Percentiles rank a stretch among this genome's conserved stretches.
These are phyloP conservation scores for Exserohilum turcica DNA, from an alignment of 2,329 filamentous ascomycete species.

Conservation along the genomic window DNA sequence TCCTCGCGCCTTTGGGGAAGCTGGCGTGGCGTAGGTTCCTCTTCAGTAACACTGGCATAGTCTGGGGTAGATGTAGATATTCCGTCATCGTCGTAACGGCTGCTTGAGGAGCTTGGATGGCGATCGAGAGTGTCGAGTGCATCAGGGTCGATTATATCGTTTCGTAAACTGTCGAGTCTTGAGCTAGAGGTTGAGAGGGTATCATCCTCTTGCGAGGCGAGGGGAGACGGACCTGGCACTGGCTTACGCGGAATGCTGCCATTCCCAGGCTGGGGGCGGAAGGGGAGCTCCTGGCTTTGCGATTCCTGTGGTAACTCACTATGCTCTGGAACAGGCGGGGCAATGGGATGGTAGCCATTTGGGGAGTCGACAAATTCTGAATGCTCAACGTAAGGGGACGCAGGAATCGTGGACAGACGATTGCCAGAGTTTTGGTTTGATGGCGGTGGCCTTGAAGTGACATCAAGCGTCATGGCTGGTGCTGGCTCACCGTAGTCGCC, in stretches of 20 bases:
- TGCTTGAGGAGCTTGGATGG: constrained; percentile 51
- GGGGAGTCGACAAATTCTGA: constrained; percentile 45
- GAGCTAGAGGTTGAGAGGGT: constrained; percentile 48
- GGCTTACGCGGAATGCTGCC: constrained; percentile 46
- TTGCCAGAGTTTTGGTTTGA: constrained; percentile 55
- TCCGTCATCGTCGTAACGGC: constrained; percentile 67
- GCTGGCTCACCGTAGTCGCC: constrained; percentile 35
- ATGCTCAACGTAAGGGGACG: constrained; percentile 51
- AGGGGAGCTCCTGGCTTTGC: constrained; percentile 29
- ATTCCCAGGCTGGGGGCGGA: constrained; percentile 34
- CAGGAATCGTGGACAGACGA: constrained; percentile 54
- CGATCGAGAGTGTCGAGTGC: constrained; percentile 49
- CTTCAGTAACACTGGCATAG: constrained; percentile 70
- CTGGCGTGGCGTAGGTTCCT: constrained; percentile 46
- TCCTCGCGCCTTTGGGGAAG: constrained; percentile 62
- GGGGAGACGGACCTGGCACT: constrained; percentile 50
- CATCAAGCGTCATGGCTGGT: constrained; percentile 42
- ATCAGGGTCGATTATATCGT: constrained; percentile 53
- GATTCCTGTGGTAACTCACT: constrained; percentile 32
- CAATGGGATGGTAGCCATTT: constrained; percentile 37
- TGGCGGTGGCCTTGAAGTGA: constrained; percentile 59
- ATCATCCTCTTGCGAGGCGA: constrained; percentile 43
- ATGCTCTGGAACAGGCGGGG: constrained; percentile 46
- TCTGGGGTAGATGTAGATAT: constrained; percentile 72
- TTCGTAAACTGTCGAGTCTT: constrained; percentile 52